phyloP scores from a whole-genome alignment of 2,329 filamentous ascomycete species.

The Apiospora aurea region DNA sequence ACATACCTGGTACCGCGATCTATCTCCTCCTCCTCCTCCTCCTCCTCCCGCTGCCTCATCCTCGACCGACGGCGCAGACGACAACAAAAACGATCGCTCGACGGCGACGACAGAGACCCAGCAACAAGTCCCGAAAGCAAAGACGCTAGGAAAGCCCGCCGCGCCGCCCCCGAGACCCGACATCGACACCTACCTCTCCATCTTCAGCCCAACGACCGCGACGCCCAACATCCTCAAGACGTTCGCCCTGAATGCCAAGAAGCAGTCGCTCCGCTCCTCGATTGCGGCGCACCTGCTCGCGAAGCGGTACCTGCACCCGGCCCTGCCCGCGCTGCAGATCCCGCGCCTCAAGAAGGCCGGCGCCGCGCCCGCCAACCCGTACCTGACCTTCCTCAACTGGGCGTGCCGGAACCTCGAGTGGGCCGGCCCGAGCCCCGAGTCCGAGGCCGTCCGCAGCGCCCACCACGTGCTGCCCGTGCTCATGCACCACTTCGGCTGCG shows the following conservation, averaged over 20 bases:
- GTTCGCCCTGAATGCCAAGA: conserved; percentile 58
- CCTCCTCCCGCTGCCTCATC: conserved; percentile 31
- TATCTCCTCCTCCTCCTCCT: conserved; percentile 31
- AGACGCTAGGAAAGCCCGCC: not conserved
- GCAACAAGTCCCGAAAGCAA: not conserved
- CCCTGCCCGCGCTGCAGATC: conserved; percentile 49
- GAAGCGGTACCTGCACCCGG: conserved; percentile 59
- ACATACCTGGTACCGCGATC: conserved; percentile 56
- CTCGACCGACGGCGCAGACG: conserved; percentile 34
- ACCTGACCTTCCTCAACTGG: conserved; percentile 72
- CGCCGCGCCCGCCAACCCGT: conserved; percentile 62
- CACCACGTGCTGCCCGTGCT: conserved; percentile 76
- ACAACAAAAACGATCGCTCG: conserved; percentile 22
- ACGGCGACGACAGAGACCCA: conserved; percentile 13
- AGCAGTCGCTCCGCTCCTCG: conserved; percentile 64
- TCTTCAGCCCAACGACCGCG: conserved; percentile 68
- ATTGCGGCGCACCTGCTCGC: conserved; percentile 63
- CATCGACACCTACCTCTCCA: conserved; percentile 69
- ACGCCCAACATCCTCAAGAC: conserved; percentile 68
- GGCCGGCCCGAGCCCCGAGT: conserved; percentile 64
- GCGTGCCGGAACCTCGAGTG: conserved; percentile 69
- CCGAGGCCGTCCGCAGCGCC: conserved; percentile 59
- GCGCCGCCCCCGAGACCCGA: conserved; percentile 62
- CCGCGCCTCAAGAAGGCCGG: conserved; percentile 49
- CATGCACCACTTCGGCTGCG: conserved; percentile 82